Evolutionary conservation across 1,139 yeast genomes (phyloP).

Genomic region (Protomyces arabidopsidicola): DNA sequence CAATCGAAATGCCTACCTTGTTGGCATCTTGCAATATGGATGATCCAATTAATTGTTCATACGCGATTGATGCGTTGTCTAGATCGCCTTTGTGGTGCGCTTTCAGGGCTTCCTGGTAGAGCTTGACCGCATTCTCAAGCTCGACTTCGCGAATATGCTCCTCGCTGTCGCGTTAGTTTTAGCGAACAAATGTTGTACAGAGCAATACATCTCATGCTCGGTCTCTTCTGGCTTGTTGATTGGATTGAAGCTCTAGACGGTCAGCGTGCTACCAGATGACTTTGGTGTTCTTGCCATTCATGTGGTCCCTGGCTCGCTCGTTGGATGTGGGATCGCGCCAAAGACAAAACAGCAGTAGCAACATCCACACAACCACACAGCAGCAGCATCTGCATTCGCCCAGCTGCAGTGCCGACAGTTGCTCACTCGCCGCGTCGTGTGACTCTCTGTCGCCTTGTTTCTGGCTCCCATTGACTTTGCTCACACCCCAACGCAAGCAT

Average conservation of each 20-base stretch:
- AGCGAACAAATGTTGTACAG: background rate
- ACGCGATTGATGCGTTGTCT: constrained; percentile 51
- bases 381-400: too few species aligned
- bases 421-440: too few species aligned
- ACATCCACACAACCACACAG: too few species aligned
- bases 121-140: constrained; percentile 78
- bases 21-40: constrained; percentile 51
- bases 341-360: too few species aligned
- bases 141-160: constrained; percentile 38
- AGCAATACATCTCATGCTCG: constrained; percentile 17
- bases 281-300: background rate
- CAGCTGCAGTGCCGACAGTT: too few species aligned
- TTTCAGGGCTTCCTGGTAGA: constrained; percentile 65
- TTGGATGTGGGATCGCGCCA: too few species aligned
- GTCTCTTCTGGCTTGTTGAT: constrained; percentile 21
- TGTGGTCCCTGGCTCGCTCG: background rate
- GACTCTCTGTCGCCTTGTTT: too few species aligned
- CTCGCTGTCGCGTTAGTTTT: background rate
- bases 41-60: constrained; percentile 60
- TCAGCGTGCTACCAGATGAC: background rate
- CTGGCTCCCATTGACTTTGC: too few species aligned
- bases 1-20: background rate
- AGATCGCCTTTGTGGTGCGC: constrained; percentile 53
- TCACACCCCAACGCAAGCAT: background rate
- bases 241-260: constrained; percentile 11